phyloP scores from a whole-genome alignment of 208 protist genomes.

The Angomonas deanei region DNA sequence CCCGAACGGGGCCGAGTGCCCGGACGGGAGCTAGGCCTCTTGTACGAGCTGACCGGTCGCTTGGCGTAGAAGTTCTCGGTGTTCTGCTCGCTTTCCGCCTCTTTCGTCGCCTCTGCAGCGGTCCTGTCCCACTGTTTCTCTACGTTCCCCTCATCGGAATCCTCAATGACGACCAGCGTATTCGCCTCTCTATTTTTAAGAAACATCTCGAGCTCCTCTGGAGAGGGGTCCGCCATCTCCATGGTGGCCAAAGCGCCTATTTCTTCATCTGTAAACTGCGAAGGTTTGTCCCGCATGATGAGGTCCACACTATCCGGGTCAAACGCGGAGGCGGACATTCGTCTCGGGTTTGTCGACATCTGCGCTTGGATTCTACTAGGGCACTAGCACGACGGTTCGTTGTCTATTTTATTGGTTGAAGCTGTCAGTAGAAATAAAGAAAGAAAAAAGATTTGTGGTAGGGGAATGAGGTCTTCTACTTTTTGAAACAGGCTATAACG shows the following conservation, averaged over 20 bases:
- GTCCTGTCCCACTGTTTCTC: background rate
- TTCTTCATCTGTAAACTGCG: slow-evolving; percentile 38
- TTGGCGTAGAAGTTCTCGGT: background rate
- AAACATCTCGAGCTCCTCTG: slow-evolving; percentile 17
- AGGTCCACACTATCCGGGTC: slow-evolving; percentile 7
- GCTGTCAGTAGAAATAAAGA: slow-evolving; percentile 1
- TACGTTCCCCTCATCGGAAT: background rate
- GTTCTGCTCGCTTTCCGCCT: background rate
- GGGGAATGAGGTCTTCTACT: no score
- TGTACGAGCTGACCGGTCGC: background rate
- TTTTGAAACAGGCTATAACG: no score
- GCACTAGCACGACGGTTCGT: no score
- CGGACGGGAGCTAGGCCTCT: background rate
- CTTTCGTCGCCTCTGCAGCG: background rate
- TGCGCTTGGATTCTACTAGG: no score
- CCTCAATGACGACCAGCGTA: background rate
- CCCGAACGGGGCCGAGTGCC: slow-evolving; percentile 4
- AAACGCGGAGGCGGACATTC: slow-evolving; percentile 7
- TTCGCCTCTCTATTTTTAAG: background rate
- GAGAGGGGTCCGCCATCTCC: slow-evolving; percentile 34
- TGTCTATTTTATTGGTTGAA: background rate
- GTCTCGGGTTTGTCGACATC: background rate
- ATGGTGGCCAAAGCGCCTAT: slow-evolving; percentile 35
- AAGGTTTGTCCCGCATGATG: background rate
- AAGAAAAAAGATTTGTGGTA: no score